Conservation (phyloP, 345 rosid genomes). For the Ricinus communis region DNA sequence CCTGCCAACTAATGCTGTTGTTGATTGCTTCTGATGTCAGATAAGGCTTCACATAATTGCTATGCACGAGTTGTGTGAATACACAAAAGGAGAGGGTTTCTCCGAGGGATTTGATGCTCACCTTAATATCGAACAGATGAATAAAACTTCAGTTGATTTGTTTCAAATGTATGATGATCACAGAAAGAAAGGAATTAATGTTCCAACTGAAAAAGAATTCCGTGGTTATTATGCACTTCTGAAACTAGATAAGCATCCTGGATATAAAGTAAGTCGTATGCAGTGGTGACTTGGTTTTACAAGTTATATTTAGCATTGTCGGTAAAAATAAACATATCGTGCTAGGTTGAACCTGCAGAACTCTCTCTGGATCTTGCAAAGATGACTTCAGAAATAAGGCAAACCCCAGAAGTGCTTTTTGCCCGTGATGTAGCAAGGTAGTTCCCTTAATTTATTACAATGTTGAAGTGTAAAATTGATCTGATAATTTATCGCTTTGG, state of each 20-base stretch:
- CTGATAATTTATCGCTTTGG: slow-evolving; percentile 34
- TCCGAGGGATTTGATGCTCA: slow-evolving; percentile 98
- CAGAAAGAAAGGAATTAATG: slow-evolving; percentile 72
- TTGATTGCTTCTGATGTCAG: slow-evolving; percentile 48
- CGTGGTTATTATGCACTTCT: slow-evolving; percentile 99
- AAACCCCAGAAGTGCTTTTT: slow-evolving; percentile 82
- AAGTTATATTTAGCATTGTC: slow-evolving; percentile 19
- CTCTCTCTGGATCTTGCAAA: slow-evolving; percentile 96
- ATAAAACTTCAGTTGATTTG: slow-evolving; percentile 93
- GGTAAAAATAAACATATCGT: slow-evolving; percentile 22
- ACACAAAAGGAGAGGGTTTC: slow-evolving; percentile 94
- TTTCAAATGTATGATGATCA: slow-evolving; percentile 99
- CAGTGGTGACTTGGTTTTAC: slow-evolving; percentile 17
- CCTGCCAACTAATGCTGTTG: slow-evolving; percentile 19
- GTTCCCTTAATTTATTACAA: slow-evolving; percentile 10
- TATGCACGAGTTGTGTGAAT: slow-evolving; percentile 94
- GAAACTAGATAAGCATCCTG: slow-evolving; percentile 99
- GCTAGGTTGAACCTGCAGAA: slow-evolving; percentile 96
- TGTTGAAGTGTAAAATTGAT: slow-evolving; percentile 28
- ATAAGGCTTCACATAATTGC: slow-evolving; percentile 95
- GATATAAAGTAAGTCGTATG: slow-evolving; percentile 73
- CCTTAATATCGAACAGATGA: slow-evolving; percentile 98
- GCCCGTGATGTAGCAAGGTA: slow-evolving; percentile 96
- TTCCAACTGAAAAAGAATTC: slow-evolving; percentile 83
- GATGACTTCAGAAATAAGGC: slow-evolving; percentile 96